Evolutionary conservation across 1,139 yeast species (phyloP).

Genomic region (Yamadazyma sp.): DNA sequence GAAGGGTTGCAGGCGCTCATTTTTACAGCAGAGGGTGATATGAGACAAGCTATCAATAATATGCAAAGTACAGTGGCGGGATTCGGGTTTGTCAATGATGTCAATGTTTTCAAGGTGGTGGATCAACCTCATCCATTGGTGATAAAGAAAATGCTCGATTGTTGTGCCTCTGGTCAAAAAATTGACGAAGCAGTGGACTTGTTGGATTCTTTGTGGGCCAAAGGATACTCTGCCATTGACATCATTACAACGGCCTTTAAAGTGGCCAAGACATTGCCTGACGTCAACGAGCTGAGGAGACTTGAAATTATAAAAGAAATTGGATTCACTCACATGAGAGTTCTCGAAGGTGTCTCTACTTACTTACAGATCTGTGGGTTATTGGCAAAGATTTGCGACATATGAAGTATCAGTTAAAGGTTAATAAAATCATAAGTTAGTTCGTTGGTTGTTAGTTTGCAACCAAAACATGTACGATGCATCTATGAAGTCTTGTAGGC

Average conservation of each 20-base stretch:
- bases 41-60: conserved; percentile 97
- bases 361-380: conserved; percentile 84
- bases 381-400: conserved; percentile 59
- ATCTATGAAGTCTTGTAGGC: conserved; percentile 45
- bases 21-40: conserved; percentile 98
- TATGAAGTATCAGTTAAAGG: too few species aligned
- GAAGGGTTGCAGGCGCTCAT: conserved; percentile 93
- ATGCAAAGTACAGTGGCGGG: conserved; percentile 94
- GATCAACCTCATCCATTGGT: conserved; percentile 96
- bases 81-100: conserved; percentile 83
- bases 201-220: conserved; percentile 73
- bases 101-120: conserved; percentile 91
- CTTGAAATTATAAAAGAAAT: conserved; percentile 80
- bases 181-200: conserved; percentile 71
- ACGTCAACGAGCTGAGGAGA: conserved; percentile 63
- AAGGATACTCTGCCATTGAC: conserved; percentile 93
- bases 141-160: conserved; percentile 66
- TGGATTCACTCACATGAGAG: conserved; percentile 88
- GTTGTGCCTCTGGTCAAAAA: conserved; percentile 39
- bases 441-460: too few species aligned
- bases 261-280: conserved; percentile 75
- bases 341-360: conserved; percentile 89
- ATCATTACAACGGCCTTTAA: conserved; percentile 87
- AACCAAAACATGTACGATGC: neutral
- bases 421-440: too few species aligned